Conservation (phyloP, 805 yeast genomes). For the Monosporozyma aerobia region DNA sequence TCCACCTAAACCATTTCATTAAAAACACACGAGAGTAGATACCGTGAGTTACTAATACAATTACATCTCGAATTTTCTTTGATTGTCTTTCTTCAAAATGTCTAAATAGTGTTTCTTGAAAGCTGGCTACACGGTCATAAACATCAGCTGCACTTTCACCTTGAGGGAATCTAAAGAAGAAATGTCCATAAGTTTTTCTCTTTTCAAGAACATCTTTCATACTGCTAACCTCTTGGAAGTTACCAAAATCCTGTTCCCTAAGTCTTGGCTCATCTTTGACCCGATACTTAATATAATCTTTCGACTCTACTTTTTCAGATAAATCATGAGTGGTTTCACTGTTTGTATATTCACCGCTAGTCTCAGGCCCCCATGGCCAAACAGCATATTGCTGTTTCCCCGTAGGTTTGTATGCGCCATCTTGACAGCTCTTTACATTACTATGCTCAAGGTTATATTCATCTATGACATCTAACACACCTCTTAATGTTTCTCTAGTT, state of each 20-base stretch:
- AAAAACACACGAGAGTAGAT: slow-evolving; percentile 88
- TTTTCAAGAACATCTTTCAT: slow-evolving; percentile 81
- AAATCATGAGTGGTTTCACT: slow-evolving; percentile 9
- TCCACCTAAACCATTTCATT: slow-evolving; percentile 94
- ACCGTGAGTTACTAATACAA: slow-evolving; percentile 86
- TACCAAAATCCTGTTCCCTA: slow-evolving; percentile 93
- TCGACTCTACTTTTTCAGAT: slow-evolving; percentile 8
- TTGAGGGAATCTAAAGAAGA: slow-evolving; percentile 81
- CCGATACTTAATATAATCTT: slow-evolving; percentile 36
- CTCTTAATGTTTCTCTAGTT: slow-evolving; percentile 75
- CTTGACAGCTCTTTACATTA: slow-evolving; percentile 14
- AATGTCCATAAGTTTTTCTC: slow-evolving; percentile 79
- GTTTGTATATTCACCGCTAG: slow-evolving; percentile 25
- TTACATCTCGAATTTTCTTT: slow-evolving; percentile 63
- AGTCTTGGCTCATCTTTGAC: slow-evolving; percentile 82
- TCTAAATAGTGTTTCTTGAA: slow-evolving; percentile 77
- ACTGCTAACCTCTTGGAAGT: slow-evolving; percentile 68
- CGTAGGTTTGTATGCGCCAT: slow-evolving; percentile 16
- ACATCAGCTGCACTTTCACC: slow-evolving; percentile 97
- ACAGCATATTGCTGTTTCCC: slow-evolving; percentile 22
- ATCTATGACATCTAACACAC: slow-evolving; percentile 49
- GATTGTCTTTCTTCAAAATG: slow-evolving; percentile 54
- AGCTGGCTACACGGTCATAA: slow-evolving; percentile 81
- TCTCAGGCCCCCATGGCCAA: slow-evolving; percentile 19
- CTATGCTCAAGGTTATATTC: slow-evolving; percentile 24